These are phyloP conservation scores for Aristolochia contorta DNA, from an alignment of 164 flowering plant genomes.

Conservation along the genomic window DNA sequence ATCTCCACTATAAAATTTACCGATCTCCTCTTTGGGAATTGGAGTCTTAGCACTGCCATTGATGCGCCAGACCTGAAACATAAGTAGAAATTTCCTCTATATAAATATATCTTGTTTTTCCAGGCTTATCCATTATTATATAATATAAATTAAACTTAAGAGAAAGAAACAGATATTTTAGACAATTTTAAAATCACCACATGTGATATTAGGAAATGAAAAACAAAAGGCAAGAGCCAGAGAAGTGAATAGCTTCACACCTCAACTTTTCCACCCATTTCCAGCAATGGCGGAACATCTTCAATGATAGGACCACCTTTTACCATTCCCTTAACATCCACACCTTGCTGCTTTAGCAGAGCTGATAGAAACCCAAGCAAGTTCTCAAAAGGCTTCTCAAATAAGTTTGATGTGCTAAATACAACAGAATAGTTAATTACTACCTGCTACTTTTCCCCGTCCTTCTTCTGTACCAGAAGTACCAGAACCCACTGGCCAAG, in stretches of 20 bases:
- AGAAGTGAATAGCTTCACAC: conserved; percentile 21
- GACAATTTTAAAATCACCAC: too few relatives aligned
- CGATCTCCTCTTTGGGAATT: conserved; percentile 73
- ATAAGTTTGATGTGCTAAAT: too few relatives aligned
- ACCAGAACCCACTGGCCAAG: conserved; percentile 86
- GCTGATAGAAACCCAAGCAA: conserved; percentile 35
- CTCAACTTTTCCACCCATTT: conserved; percentile 90
- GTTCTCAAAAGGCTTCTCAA: conserved; percentile 3
- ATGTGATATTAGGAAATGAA: neutral
- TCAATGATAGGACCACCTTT: conserved; percentile 73
- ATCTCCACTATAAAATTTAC: conserved; percentile 94
- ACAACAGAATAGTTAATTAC: neutral
- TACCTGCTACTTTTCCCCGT: conserved; percentile 99
- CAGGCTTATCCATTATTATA: too few relatives aligned
- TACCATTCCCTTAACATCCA: conserved; percentile 61
- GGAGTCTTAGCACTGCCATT: conserved; percentile 89
- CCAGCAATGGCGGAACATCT: conserved; percentile 93
- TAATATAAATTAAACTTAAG: too few relatives aligned
- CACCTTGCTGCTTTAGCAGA: conserved; percentile 96
- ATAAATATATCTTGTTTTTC: neutral
- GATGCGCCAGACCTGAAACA: conserved; percentile 80
- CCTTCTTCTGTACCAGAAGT: conserved; percentile 85
- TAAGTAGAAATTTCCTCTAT: neutral
- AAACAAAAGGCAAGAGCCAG: conserved; percentile 1
- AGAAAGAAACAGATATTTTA: too few relatives aligned